Evolutionary conservation across 768 basidiomycete genomes (phyloP).

Genomic region (Omphalotus guepiniiformis): DNA sequence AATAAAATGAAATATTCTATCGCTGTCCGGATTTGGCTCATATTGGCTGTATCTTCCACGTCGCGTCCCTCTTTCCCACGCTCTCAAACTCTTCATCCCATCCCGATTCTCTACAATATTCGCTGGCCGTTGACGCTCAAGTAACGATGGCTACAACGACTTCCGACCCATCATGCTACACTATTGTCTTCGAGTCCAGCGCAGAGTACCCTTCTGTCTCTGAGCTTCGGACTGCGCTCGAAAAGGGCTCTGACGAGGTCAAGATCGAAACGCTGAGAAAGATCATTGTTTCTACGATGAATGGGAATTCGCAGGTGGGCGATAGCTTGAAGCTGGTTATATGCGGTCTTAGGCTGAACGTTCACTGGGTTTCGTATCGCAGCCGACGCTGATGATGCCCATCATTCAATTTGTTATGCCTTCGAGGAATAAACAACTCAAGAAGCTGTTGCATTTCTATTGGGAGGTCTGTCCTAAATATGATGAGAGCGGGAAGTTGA

Average conservation of each 20-base stretch:
- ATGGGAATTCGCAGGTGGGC: slow-evolving; percentile 89
- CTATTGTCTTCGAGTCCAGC: slow-evolving; percentile 69
- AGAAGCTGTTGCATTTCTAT: slow-evolving; percentile 94
- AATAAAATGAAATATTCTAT: too few species aligned
- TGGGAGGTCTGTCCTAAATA: slow-evolving; percentile 99
- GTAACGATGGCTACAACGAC: slow-evolving; percentile 15
- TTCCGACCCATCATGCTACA: slow-evolving; percentile 69
- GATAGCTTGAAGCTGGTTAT: too few species aligned
- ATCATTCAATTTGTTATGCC: slow-evolving; percentile 98
- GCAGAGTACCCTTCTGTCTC: slow-evolving; percentile 74
- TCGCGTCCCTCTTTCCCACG: too few species aligned
- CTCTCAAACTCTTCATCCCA: too few species aligned
- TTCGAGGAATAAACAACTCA: slow-evolving; percentile 90
- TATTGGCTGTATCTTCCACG: too few species aligned
- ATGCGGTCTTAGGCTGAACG: background rate
- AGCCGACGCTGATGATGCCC: slow-evolving; percentile 95
- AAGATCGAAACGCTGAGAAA: slow-evolving; percentile 94
- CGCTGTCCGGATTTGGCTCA: too few species aligned
- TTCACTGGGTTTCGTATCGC: background rate
- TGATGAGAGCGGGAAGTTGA: slow-evolving; percentile 94
- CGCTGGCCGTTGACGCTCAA: too few species aligned
- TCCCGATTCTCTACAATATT: too few species aligned
- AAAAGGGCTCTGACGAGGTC: slow-evolving; percentile 96
- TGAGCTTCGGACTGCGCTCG: slow-evolving; percentile 77
- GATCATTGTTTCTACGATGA: slow-evolving; percentile 91